Evolutionary conservation across 129 eudicot species (phyloP), one percentile per base, ranked within the genome.

Genomic region (Helianthus tuberosus): DNA sequence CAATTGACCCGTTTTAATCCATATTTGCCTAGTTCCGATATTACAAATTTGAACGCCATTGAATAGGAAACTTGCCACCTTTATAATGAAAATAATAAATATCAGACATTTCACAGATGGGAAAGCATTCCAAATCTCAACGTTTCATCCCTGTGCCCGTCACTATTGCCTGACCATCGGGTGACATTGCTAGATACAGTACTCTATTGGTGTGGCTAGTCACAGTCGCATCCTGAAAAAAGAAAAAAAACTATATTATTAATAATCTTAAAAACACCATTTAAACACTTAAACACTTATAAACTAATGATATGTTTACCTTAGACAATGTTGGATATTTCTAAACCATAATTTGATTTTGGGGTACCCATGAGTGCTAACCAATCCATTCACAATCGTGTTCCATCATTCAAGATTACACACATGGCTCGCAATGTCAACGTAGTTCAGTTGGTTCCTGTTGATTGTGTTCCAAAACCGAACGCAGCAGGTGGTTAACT

Each of bases 381-480:
- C 98, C 49, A 93, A 16, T 73, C 89, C 98, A 50, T 93, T 93
- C 77, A 93, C 96, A 57, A n/a, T 93, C 82, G 88, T 93, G 69
- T 96, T 90, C 98, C 23, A 20, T 20, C 98, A 93, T 38, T 92
- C 96, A 5, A 93, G 89, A 77, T 93, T 93, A 83, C 98, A 93
- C 27, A 94, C 99, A 86, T 94, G 99, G 86, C 99, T 94, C 77
- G 96, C 99, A 0, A 96, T 94, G 81, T 94, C 99, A 5, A 94
- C 78, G 49, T 90, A 84, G 63, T 90, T 94, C 67, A 94, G 58
- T 47, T 94, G 97, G 84, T 80, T 84, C 52, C 98, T 97, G 23
- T 80, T 94, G 2, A 88, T 77, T 0, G 98, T 94, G 68, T 94
- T 94, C 98, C 98, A 94, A 70, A 94, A 90, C 36, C 98, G 89